Percentiles rank a stretch among this genome's conserved stretches.
These are phyloP conservation scores for Dactylellina cionopaga DNA, from an alignment of 2,329 filamentous ascomycete species.

Conservation along the genomic window DNA sequence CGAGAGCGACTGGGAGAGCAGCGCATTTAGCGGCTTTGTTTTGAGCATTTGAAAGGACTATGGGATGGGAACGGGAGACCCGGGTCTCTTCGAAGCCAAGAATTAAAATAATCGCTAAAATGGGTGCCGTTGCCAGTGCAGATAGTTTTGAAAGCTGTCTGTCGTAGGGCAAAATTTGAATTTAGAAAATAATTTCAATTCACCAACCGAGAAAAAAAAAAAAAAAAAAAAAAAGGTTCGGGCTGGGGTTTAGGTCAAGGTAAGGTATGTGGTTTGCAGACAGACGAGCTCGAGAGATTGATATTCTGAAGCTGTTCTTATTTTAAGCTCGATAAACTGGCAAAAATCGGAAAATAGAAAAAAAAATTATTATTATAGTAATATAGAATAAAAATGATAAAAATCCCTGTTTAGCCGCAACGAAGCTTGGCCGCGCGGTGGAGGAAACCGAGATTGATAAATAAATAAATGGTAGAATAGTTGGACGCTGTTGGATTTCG, in stretches of 20 bases:
- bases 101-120: conserved; percentile 5
- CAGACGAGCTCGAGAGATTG: conserved; percentile 9
- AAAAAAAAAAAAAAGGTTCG: conserved; percentile 2
- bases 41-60: conserved; percentile 55
- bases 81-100: conserved; percentile 12
- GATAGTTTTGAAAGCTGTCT: not conserved
- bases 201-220: too few relatives aligned
- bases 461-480: too few relatives aligned
- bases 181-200: not conserved
- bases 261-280: not conserved
- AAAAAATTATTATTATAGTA: not conserved
- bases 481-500: conserved; percentile 17
- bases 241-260: conserved; percentile 7
- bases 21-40: conserved; percentile 57
- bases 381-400: not conserved
- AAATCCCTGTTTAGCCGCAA: conserved; percentile 42
- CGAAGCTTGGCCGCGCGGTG: conserved; percentile 13
- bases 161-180: conserved; percentile 22
- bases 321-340: conserved; percentile 17
- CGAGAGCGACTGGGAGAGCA: conserved; percentile 57
- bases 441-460: too few relatives aligned
- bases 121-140: conserved; percentile 21
- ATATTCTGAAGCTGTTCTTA: too few relatives aligned
- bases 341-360: not conserved
- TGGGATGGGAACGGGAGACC: conserved; percentile 23